phyloP scores from a whole-genome alignment of 2,329 filamentous ascomycete species.

The Alternaria brassicicola region DNA sequence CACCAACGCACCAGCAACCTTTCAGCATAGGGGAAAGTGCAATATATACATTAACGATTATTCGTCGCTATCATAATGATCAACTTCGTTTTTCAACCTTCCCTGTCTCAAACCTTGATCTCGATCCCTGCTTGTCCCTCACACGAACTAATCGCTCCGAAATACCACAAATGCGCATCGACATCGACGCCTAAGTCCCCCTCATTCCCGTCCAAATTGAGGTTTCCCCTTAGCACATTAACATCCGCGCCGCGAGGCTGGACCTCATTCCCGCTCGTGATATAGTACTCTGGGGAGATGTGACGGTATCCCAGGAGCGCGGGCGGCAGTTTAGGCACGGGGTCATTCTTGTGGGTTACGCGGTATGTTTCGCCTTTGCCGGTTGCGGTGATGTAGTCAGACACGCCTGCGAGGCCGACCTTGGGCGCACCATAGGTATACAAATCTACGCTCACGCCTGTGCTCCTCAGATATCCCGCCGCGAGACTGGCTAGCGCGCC shows the following conservation, averaged over 20 bases:
- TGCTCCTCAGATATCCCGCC: conserved; percentile 60
- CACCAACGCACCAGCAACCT: no score
- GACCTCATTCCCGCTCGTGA: conserved; percentile 34
- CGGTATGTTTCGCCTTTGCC: conserved; percentile 62
- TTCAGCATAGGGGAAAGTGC: no score
- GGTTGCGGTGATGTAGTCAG: conserved; percentile 61
- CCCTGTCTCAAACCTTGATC: conserved; percentile 17
- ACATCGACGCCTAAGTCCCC: conserved; percentile 35
- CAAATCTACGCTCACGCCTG: conserved; percentile 59
- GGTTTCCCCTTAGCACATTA: conserved; percentile 19
- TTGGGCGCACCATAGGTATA: conserved; percentile 73
- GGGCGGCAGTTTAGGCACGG: conserved; percentile 71
- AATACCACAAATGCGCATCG: conserved; percentile 46
- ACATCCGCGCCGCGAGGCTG: conserved; percentile 31
- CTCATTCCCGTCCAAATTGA: conserved; percentile 41
- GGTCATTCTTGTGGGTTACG: conserved; percentile 70
- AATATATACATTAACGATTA: neutral
- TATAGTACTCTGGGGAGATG: conserved; percentile 71
- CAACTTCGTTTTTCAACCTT: neutral
- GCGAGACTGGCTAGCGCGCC: conserved; percentile 68
- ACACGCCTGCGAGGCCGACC: conserved; percentile 64
- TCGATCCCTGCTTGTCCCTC: conserved; percentile 36
- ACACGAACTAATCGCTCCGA: conserved; percentile 44
- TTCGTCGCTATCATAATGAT: neutral
- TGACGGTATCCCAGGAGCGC: conserved; percentile 67